These are phyloP conservation scores for Hymenoscyphus fructigenus DNA, from an alignment of 2,329 filamentous ascomycete genomes.

Conservation along the genomic window DNA sequence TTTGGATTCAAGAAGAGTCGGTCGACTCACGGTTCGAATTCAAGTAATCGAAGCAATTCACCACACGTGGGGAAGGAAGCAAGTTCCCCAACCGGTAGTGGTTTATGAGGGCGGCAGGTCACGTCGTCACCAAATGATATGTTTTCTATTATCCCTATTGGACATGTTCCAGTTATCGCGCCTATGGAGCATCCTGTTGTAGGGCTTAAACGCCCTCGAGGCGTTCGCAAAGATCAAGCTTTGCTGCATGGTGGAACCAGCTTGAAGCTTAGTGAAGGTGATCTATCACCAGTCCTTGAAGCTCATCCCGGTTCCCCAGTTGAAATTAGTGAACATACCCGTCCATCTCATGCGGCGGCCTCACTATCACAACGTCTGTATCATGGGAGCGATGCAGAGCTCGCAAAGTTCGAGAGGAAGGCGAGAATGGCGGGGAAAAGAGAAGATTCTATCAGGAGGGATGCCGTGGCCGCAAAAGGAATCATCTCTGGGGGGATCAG, in stretches of 20 bases:
- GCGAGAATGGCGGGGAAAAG: slow-evolving; percentile 24
- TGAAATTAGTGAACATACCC: slow-evolving; percentile 28
- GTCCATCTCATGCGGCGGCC: slow-evolving; percentile 28
- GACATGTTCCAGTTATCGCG: slow-evolving; percentile 24
- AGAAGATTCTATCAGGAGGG: slow-evolving; percentile 33
- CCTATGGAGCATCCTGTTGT: slow-evolving; percentile 30
- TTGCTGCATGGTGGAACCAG: slow-evolving; percentile 32
- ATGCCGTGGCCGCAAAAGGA: slow-evolving; percentile 36
- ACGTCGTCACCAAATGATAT: slow-evolving; percentile 46
- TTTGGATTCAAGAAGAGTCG: slow-evolving; percentile 57
- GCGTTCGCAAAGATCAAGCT: slow-evolving; percentile 22
- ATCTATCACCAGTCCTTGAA: slow-evolving; percentile 32
- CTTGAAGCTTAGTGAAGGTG: slow-evolving; percentile 33
- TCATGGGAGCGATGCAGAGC: slow-evolving; percentile 27
- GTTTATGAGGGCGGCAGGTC: slow-evolving; percentile 60
- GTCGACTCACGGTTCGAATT: slow-evolving; percentile 46
- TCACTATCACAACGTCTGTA: slow-evolving; percentile 30
- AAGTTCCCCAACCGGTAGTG: slow-evolving; percentile 38
- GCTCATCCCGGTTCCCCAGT: slow-evolving; percentile 37
- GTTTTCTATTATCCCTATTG: slow-evolving; percentile 33
- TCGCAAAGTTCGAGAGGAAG: slow-evolving; percentile 27
- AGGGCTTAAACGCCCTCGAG: slow-evolving; percentile 24
- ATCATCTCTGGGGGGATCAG: slow-evolving; percentile 11
- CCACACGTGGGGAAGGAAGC: slow-evolving; percentile 40
- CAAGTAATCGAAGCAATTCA: slow-evolving; percentile 38